A percentile compares a stretch with the other conserved stretches of the same genome.
phyloP scores from a whole-genome alignment of 2,329 filamentous ascomycete genomes.

The Ascochyta clinopodiicola region DNA sequence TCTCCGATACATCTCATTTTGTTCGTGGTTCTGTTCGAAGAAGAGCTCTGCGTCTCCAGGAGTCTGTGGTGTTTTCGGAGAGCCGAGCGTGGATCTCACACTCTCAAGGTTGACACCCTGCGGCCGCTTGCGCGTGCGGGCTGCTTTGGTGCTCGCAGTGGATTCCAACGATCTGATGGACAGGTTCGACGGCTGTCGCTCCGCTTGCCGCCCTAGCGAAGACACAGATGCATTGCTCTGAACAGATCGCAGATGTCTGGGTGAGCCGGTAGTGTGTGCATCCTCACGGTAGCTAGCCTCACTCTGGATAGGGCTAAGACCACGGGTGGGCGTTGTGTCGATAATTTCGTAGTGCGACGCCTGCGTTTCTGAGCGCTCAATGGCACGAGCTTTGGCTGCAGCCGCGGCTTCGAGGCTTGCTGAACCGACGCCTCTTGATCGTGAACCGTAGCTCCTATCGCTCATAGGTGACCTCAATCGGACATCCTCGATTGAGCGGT shows the following conservation, averaged over 20 bases:
- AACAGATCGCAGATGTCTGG: slow-evolving; percentile 58
- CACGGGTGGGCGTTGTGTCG: slow-evolving; percentile 57
- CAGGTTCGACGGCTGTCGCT: slow-evolving; percentile 58
- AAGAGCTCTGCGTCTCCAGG: slow-evolving; percentile 56
- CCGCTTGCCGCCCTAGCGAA: slow-evolving; percentile 66
- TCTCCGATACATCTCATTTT: slow-evolving; percentile 64
- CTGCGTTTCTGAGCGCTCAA: slow-evolving; percentile 43
- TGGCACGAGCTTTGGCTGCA: slow-evolving; percentile 48
- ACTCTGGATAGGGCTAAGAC: slow-evolving; percentile 88
- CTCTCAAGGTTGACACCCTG: slow-evolving; percentile 61
- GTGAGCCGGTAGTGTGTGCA: slow-evolving; percentile 28
- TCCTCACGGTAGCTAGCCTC: slow-evolving; percentile 74
- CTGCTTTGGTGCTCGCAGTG: slow-evolving; percentile 64
- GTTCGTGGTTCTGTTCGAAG: slow-evolving; percentile 61
- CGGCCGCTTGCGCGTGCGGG: slow-evolving; percentile 60
- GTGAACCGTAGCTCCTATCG: slow-evolving; percentile 54
- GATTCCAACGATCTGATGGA: slow-evolving; percentile 68
- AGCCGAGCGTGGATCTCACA: slow-evolving; percentile 55
- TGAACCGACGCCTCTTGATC: slow-evolving; percentile 27
- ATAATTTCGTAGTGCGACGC: slow-evolving; percentile 48
- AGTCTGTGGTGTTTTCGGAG: slow-evolving; percentile 37
- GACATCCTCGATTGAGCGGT: slow-evolving; percentile 60
- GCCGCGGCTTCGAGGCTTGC: slow-evolving; percentile 42
- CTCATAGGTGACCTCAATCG: slow-evolving; percentile 53
- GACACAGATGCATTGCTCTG: slow-evolving; percentile 59